A percentile compares a stretch with the other conserved stretches of the same genome.
phyloP scores from a whole-genome alignment of 768 basidiomycete species.

The Suillus lakei region DNA sequence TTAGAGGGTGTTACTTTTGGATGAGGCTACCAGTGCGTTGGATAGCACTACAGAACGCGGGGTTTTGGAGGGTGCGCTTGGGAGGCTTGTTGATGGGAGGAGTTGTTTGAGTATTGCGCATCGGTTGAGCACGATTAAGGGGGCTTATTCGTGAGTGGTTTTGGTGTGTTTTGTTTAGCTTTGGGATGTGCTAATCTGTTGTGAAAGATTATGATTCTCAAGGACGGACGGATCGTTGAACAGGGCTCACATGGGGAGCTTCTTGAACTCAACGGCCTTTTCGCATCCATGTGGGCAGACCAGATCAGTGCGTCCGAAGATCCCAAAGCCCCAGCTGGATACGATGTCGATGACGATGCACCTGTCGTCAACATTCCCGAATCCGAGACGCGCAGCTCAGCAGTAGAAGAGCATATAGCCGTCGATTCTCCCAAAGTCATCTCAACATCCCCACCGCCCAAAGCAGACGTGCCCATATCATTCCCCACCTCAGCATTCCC shows the following conservation, averaged over 20 bases:
- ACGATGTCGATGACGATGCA: conserved; percentile 25
- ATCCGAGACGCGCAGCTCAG: conserved; percentile 29
- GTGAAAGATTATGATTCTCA: conserved; percentile 84
- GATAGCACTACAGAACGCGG: conserved; percentile 94
- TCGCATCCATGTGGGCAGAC: conserved; percentile 89
- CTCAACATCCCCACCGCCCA: conserved; percentile 16
- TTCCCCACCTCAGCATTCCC: too few relatives aligned
- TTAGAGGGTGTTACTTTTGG: conserved; percentile 78
- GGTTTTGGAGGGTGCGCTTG: conserved; percentile 65
- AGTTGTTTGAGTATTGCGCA: conserved; percentile 34
- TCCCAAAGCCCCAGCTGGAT: conserved; percentile 28
- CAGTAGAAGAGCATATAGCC: conserved; percentile 13
- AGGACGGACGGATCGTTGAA: conserved; percentile 88
- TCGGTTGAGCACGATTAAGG: conserved; percentile 52
- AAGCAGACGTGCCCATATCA: conserved; percentile 24
- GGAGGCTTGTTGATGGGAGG: conserved; percentile 18
- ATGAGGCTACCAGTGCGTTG: conserved; percentile 81
- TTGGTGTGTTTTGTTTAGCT: not conserved
- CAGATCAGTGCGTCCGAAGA: conserved; percentile 61
- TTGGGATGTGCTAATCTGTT: conserved; percentile 6
- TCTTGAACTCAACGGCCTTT: conserved; percentile 69
- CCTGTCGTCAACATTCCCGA: conserved; percentile 26
- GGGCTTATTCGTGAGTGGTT: conserved; percentile 58
- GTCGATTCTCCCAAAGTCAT: conserved; percentile 22
- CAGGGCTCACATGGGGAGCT: conserved; percentile 81